Evolutionary conservation across 2,329 filamentous ascomycete species (phyloP).

Genomic region (Phyllosticta capitalensis): DNA sequence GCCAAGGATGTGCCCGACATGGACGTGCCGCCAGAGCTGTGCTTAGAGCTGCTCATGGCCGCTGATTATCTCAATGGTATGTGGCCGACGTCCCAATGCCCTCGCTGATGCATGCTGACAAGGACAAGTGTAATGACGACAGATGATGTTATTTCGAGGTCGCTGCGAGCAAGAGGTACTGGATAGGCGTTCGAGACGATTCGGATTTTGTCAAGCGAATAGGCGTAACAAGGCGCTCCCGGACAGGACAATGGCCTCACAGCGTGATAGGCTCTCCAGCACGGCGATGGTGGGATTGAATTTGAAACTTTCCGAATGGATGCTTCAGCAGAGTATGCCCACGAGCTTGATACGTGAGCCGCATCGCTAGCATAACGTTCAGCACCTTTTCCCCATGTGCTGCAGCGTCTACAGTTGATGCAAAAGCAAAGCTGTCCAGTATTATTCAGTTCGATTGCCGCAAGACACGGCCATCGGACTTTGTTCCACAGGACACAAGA

Average conservation of each 20-base stretch:
- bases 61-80: conserved; percentile 62
- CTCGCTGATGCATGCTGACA: not conserved
- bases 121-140: not conserved
- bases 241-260: not conserved
- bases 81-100: not conserved
- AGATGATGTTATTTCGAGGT: not conserved
- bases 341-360: not conserved
- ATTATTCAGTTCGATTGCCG: not conserved
- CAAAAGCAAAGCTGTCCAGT: not conserved
- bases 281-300: not conserved
- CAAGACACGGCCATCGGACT: not conserved
- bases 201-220: not conserved
- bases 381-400: not conserved
- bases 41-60: conserved; percentile 66
- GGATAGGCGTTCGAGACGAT: not conserved
- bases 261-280: not conserved
- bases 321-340: not conserved
- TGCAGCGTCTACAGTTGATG: not conserved
- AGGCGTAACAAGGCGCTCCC: not conserved
- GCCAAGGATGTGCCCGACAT: conserved; percentile 67
- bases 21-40: conserved; percentile 70
- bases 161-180: not conserved
- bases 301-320: not conserved
- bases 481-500: not conserved
- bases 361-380: not conserved